Evolutionary conservation across 2,329 filamentous ascomycete species (phyloP).

Genomic region (Nakataea oryzae): DNA sequence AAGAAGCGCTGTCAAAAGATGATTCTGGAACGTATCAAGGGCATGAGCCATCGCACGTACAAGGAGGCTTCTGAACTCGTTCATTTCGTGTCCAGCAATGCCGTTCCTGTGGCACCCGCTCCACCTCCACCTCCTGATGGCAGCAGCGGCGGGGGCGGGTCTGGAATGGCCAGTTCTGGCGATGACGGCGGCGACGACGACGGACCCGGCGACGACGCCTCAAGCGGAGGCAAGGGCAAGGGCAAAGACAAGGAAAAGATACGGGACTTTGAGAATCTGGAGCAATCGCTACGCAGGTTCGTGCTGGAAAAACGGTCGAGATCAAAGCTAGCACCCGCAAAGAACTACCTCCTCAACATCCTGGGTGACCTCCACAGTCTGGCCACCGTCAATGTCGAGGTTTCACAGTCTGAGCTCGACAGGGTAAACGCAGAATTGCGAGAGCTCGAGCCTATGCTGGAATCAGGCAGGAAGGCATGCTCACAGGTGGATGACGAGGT

Average conservation of each 20-base stretch:
- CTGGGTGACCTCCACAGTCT: slow-evolving; percentile 77
- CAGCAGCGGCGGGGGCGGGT: slow-evolving; percentile 38
- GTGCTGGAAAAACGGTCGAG: slow-evolving; percentile 91
- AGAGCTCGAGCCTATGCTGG: slow-evolving; percentile 75
- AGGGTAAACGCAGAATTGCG: slow-evolving; percentile 71
- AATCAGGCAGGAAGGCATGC: slow-evolving; percentile 72
- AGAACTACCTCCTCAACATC: slow-evolving; percentile 90
- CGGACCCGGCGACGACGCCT: slow-evolving; percentile 27
- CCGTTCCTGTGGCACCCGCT: slow-evolving; percentile 63
- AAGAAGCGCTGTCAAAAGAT: slow-evolving; percentile 85
- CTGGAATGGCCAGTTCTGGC: background rate
- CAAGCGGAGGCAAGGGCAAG: slow-evolving; percentile 58
- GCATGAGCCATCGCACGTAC: slow-evolving; percentile 82
- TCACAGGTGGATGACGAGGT: slow-evolving; percentile 72
- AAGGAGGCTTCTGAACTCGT: slow-evolving; percentile 90
- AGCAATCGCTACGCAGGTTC: slow-evolving; percentile 81
- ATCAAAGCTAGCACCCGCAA: slow-evolving; percentile 90
- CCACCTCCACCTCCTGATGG: slow-evolving; percentile 45
- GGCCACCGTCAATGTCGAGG: slow-evolving; percentile 77
- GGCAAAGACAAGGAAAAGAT: slow-evolving; percentile 83
- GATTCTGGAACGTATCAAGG: slow-evolving; percentile 81
- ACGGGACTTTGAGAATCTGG: slow-evolving; percentile 80
- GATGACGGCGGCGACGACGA: slow-evolving; percentile 35
- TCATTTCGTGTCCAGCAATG: slow-evolving; percentile 96
- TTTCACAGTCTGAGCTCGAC: slow-evolving; percentile 75